Conservation (phyloP, 2,329 filamentous ascomycete genomes). For the Aschersonia sp. region DNA sequence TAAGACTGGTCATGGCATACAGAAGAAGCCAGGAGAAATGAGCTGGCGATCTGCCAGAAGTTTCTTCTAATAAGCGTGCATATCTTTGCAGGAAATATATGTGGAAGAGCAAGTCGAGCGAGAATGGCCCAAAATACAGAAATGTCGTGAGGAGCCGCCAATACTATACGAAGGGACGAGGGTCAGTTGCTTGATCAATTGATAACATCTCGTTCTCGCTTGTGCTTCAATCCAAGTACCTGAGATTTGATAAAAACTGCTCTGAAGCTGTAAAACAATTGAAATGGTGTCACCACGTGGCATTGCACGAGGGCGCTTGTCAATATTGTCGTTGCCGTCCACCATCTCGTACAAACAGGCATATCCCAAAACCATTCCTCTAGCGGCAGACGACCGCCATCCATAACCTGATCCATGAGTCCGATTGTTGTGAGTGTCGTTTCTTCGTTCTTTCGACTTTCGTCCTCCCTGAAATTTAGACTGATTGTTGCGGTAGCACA, state of each 20-base stretch:
- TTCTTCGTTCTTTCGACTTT: not conserved
- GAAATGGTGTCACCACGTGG: slow-evolving; percentile 80
- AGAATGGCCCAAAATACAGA: slow-evolving; percentile 91
- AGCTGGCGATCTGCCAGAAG: slow-evolving; percentile 77
- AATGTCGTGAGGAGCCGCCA: slow-evolving; percentile 96
- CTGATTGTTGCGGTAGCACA: not conserved
- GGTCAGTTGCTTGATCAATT: no score
- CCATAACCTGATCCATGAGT: slow-evolving; percentile 43
- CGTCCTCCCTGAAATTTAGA: not conserved
- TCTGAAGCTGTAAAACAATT: slow-evolving; percentile 92
- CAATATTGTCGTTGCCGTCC: slow-evolving; percentile 84
- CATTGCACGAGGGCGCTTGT: slow-evolving; percentile 87
- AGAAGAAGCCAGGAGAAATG: slow-evolving; percentile 91
- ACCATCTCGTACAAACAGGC: slow-evolving; percentile 90
- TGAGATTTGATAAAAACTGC: slow-evolving; percentile 86
- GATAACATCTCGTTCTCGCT: no score
- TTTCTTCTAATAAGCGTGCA: slow-evolving; percentile 86
- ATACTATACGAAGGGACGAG: slow-evolving; percentile 44
- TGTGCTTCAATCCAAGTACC: slow-evolving; percentile 33
- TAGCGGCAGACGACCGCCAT: slow-evolving; percentile 56
- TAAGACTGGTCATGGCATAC: slow-evolving; percentile 67
- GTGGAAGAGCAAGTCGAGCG: slow-evolving; percentile 88
- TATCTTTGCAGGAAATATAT: slow-evolving; percentile 98
- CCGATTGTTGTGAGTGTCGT: not conserved
- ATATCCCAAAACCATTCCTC: slow-evolving; percentile 99